These are phyloP conservation scores for Cordyceps fumosorosea DNA, from an alignment of 2,329 filamentous ascomycete genomes.

Conservation along the genomic window DNA sequence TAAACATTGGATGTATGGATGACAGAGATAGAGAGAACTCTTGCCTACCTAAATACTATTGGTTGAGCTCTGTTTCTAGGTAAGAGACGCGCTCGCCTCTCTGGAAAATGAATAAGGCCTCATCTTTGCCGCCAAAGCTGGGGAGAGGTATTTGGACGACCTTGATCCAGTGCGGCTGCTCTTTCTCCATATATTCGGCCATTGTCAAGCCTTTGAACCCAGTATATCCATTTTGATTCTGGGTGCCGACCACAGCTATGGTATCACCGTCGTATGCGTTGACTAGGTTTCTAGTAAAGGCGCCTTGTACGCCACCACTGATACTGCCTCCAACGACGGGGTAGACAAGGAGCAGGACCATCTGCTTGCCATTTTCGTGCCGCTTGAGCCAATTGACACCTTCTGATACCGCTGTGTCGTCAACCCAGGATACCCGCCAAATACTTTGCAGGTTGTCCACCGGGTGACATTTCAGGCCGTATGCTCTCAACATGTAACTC, in stretches of 20 bases:
- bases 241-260: constrained; percentile 66
- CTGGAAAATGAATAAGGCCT: constrained; percentile 64
- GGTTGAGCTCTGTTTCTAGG: neutral
- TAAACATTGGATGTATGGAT: neutral
- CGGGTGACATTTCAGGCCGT: constrained; percentile 48
- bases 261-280: constrained; percentile 55
- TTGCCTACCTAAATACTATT: neutral
- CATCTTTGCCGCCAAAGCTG: constrained; percentile 71
- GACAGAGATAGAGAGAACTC: neutral
- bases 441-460: constrained; percentile 62
- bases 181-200: constrained; percentile 57
- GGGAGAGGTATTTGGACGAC: constrained; percentile 60
- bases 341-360: constrained; percentile 65
- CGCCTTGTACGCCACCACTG: constrained; percentile 56
- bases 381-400: constrained; percentile 51
- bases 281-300: constrained; percentile 58
- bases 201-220: constrained; percentile 58
- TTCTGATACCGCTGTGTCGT: constrained; percentile 57
- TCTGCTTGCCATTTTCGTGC: constrained; percentile 42
- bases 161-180: constrained; percentile 52
- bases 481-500: constrained; percentile 61
- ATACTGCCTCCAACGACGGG: constrained; percentile 59
- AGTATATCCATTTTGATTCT: constrained; percentile 69
- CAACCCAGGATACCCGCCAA: constrained; percentile 64
- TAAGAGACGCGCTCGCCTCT: constrained; percentile 33